Base-by-base conservation (phyloP, 2,329 filamentous ascomycete species). In the Pestalotiopsis sp. region DNA sequence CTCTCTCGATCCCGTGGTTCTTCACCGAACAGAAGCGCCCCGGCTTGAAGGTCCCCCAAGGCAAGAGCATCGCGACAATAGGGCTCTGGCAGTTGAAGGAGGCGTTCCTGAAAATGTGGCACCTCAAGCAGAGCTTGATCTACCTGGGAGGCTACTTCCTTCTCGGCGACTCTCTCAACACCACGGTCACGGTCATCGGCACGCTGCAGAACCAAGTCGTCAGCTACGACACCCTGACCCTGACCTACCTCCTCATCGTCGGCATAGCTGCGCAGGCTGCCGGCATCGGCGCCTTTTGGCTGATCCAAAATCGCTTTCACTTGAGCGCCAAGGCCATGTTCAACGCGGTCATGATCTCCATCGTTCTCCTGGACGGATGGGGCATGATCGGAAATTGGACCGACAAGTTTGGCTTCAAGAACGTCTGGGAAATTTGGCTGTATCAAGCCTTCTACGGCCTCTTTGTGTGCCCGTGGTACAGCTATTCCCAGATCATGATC, bases 401-500 rank as follows among this genome's bases (percentile, higher is more conserved):
- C 1, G 71, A 79, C 63, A 76, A 74, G 11, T 82, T 84, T 39
- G 83, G 83, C 0, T 84, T 84, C 75, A 81, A 84, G 68, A 79
- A 84, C 57, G 76, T 78, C 23, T 84, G 83, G 83, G 83, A 84
- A 69, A 73, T 84, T 27, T 84, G 83, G 82, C 65, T 82, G 0
- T 84, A 83, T 70, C 82, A 84, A 71, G 79, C 78, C 9, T 90
- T 89, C 71, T 92, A 91, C 73, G 90, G 90, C 0, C 81, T 92
- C 1, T 85, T 91, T 61, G 87, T 92, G 6, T 91, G 90, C 71
- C 90, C 90, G 0, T 92, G 90, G 90, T 92, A 92, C 77, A 89
- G 87, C 62, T 92, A 92, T 78, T 88, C 86, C 0, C 90, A 92
- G 76, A 92, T 90, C 73, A 90, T 92, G 86, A 92, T 92, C 72